Evolutionary conservation across 1,284 basidiomycete species (phyloP), one percentile per base, ranked within the genome.

Genomic region (Sphaerobolus stellatus): DNA sequence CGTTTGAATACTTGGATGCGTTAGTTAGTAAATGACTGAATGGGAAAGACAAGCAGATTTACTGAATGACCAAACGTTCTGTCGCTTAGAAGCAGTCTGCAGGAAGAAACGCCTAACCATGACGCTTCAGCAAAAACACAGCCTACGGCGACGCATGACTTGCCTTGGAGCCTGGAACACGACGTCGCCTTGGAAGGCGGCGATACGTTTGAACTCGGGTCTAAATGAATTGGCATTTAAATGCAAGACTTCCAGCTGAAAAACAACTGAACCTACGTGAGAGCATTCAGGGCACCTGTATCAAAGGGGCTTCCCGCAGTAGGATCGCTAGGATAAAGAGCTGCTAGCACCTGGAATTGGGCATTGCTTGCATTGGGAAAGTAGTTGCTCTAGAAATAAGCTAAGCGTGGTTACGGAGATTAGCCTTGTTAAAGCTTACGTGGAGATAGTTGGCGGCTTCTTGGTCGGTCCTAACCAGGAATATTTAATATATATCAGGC

Each of bases 171-270:
- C 79, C 52, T 83, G 80, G 68, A 85, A 83, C 1, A 77, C 68
- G 1, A 71, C 63, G 56, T 84, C 83, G 0, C 81, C 82, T 40
- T 71, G 70, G 56, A 84, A 64, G 0, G 80, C 70, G 7, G 82
- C 74, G 1, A 83, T 59, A 22, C 82, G 70, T 64, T 84, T 82
- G 67, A 70, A 83, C 56, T 83, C 72, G 0, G 77, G 76, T 0
- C 52, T 53, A 22, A 40, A 27, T n/a, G 38, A 2, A 33, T 8
- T 11, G 7, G 27, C 20, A 24, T 16, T 25, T 16, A 38, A 25
- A 24, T 36, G 11, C 20, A 20, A 8, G n/a, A 25, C 49, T 18
- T 43, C 13, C 13, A 43, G 28, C 36, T 5, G 16, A 22, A 22
- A 3, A 28, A 24, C 6, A 40, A 38, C 16, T 30, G 9, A n/a